Evolutionary conservation across 495 filamentous ascomycete genomes (phyloP), one percentile per base, ranked within the genome.

Genomic region (Penicillium ucsense): DNA sequence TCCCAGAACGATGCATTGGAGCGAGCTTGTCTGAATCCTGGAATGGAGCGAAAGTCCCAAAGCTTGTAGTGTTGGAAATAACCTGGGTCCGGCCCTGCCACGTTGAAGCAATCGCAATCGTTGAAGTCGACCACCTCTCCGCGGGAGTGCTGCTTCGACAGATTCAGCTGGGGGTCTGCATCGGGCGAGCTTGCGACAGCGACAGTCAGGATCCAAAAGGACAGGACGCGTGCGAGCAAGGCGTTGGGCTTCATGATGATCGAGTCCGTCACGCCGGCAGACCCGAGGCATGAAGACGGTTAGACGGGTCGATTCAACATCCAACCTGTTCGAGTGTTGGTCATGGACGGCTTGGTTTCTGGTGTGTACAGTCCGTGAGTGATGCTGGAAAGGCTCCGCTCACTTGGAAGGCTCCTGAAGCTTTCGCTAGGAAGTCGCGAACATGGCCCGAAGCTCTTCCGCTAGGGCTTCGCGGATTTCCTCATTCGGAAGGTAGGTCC

Each of bases 1-100:
- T 67, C n/a, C 52, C 52, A 28, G 38, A 47, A 2, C 61, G 74
- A 38, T 57, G 48, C 35, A 11, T 40, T 41, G 36, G 44, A 20
- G 43, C 52, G 32, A 45, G 36, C 35, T 31, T 47, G 31, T 31
- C 34, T 43, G 3, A 28, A 55, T 31, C 67, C 51, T n/a, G 63
- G 51, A 11, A 67, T 56, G 11, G 59, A 41, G 20, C 83, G 78
- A 58, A 82, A 88, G 66, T 88, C 84, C 66, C 75, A 83, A 61
- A 86, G 79, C 34, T 72, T 72, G 66, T 86, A 80, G 54, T 78
- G 67, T 20, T 70, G 71, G 60, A 84, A 86, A 65, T 78, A 84
- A 6, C 71, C 67, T 8, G 61, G 65, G 4, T 68, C 61, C 0
- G 59, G 53, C 4, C 66, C 67, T 0, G 67, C 64, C 31, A 68